A percentile compares a stretch with the other conserved stretches of the same genome.
These are phyloP conservation scores for Pascua guehoae DNA, from an alignment of 1,284 basidiomycete species.

Conservation along the genomic window DNA sequence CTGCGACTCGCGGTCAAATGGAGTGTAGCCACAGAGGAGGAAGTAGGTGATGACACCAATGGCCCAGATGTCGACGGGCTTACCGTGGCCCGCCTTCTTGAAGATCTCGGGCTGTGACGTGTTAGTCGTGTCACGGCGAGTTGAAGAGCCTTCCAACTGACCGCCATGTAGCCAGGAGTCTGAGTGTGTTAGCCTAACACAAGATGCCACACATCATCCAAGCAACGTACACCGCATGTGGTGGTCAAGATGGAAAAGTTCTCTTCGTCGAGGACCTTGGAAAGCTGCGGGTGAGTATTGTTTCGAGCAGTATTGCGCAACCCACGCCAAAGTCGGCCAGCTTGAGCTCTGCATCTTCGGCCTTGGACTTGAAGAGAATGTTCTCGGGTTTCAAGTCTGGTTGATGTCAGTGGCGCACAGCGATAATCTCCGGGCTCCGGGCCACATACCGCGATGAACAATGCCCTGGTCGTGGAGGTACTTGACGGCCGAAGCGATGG, in stretches of 20 bases:
- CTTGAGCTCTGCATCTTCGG: conserved; percentile 90
- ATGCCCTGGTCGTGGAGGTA: conserved; percentile 92
- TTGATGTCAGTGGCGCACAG: background rate
- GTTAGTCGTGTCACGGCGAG: conserved; percentile 1
- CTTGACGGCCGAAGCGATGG: conserved; percentile 79
- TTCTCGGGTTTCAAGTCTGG: conserved; percentile 96
- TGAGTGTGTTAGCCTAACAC: conserved; percentile 15
- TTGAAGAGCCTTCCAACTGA: conserved; percentile 1
- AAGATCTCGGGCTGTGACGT: conserved; percentile 77
- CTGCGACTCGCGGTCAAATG: conserved; percentile 85
- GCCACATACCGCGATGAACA: conserved; percentile 77
- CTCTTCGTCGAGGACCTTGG: conserved; percentile 80
- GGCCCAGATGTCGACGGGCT: conserved; percentile 95
- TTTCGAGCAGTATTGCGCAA: conserved; percentile 17
- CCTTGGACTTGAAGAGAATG: conserved; percentile 83
- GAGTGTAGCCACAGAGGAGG: conserved; percentile 89
- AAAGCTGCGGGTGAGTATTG: conserved; percentile 30
- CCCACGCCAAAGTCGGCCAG: conserved; percentile 95
- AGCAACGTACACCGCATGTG: conserved; percentile 66
- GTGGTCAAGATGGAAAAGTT: conserved; percentile 86
- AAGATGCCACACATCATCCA: conserved; percentile 63
- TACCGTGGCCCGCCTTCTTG: conserved; percentile 89
- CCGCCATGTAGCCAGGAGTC: conserved; percentile 73
- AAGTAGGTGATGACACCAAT: conserved; percentile 97
- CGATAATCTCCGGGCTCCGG: background rate